Evolutionary conservation across 805 yeast species (phyloP).

Genomic region (Maudiozyma pseudohumilis): DNA sequence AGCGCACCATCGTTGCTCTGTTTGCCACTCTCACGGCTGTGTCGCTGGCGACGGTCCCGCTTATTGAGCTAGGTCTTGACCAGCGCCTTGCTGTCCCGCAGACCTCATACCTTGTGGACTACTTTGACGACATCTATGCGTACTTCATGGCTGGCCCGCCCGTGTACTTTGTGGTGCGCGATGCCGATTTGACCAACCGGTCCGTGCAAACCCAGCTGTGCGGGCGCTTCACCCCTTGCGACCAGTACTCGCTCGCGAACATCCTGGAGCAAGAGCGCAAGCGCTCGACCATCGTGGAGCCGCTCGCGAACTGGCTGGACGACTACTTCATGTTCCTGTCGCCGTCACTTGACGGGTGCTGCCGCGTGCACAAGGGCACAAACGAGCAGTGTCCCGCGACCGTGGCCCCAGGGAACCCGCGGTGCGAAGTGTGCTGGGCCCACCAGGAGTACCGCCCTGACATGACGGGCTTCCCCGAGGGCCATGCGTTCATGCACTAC

Average conservation of each 20-base stretch:
- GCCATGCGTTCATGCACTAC: constrained; percentile 57
- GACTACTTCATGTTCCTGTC: constrained; percentile 81
- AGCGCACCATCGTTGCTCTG: no score
- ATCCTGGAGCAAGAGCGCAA: constrained; percentile 76
- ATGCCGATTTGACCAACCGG: constrained; percentile 51
- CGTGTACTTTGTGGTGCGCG: constrained; percentile 70
- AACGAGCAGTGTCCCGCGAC: constrained; percentile 45
- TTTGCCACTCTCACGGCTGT: constrained; percentile 59
- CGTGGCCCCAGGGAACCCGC: constrained; percentile 55
- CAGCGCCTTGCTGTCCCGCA: constrained; percentile 81
- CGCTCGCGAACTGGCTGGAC: constrained; percentile 88
- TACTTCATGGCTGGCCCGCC: constrained; percentile 89
- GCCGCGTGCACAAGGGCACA: constrained; percentile 52
- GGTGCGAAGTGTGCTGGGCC: constrained; percentile 64
- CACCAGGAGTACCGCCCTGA: constrained; percentile 55
- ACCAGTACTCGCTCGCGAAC: constrained; percentile 68
- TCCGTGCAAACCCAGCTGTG: constrained; percentile 65
- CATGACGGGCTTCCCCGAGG: constrained; percentile 79
- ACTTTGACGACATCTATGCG: constrained; percentile 64
- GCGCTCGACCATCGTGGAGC: constrained; percentile 64
- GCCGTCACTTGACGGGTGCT: constrained; percentile 80
- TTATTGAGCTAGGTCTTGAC: constrained; percentile 69
- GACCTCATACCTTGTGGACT: constrained; percentile 71
- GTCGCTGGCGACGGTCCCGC: constrained; percentile 61
- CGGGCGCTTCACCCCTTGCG: constrained; percentile 80